Base-by-base conservation (phyloP, 306 rosid genomes). In the Fagus crenata region DNA sequence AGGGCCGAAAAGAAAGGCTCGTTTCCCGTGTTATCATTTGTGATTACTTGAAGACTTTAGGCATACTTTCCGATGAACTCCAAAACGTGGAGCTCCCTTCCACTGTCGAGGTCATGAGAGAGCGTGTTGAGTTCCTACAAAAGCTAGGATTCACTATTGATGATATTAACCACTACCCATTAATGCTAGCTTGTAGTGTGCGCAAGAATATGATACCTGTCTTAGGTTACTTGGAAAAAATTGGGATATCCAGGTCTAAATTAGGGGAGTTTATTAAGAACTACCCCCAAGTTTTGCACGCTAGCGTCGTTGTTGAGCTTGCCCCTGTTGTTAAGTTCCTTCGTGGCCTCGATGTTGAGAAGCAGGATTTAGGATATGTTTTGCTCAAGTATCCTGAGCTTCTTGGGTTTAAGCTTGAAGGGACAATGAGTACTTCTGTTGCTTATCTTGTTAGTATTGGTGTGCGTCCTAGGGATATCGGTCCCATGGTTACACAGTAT, bases 381-480 rank as follows among this genome's bases (percentile, higher is more conserved):
- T 76, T 95, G 88, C 89, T 78, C 63, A 95, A 90, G 81, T 91
- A 95, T 75, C 97, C 99, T 56, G 96, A 95, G 75, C 96, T 95
- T 81, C 81, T 95, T 12, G 97, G 99, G 69, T 95, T 89, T 82
- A 95, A 92, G 85, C 97, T 90, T 49, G 97, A 95, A 75, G 99
- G 99, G 78, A 92, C 99, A 49, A 91, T 95, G 98, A 95, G 98
- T 63, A 95, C 99, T 65, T 89, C 98, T 0, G 99, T 95, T 59
- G 98, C 97, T 5, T 95, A 92, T 85, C 96, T 91, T 81, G 92
- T 95, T 80, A 92, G 99, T 73, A 92, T 95, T 36, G 99, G 99
- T 54, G 92, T 92, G 28, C 73, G 72, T 74, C 97, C 97, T 60
- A 88, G 97, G 74, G 99, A 95, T 84, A 91, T 92, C 43, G 98